Base-by-base conservation (phyloP, 176 grass and related monocot species). In the Triticum dicoccoides region DNA sequence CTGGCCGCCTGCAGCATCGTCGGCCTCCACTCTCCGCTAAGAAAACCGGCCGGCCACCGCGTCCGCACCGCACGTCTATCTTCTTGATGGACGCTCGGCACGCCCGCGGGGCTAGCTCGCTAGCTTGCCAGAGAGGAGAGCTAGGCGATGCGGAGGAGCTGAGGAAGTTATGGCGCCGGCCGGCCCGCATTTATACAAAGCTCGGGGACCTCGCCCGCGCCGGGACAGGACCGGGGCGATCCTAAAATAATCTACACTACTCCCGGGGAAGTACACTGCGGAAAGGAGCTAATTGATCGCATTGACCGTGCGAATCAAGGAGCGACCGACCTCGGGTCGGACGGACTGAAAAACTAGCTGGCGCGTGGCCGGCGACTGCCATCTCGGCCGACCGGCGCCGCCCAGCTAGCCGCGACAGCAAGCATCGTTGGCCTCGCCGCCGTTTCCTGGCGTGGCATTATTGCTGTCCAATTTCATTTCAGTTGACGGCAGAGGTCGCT, bases 1-100 rank as follows among this genome's bases (percentile, higher is more conserved):
- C 66, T 85, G 7, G 78, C 90, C 59, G 92, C 88, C 51, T 91
- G 91, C 78, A 98, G 61, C 97, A 98, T 96, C 29, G 12, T 72
- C 24, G 0, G 29, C 14, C 14, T 52, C 49, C 45, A 49, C 45
- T 0, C 9, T 3, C 41, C 0, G 41, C 41, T 42, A 42, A 30
- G 29, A 30, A 30, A 0, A 42, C 41, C 41, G 42, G 42, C 42
- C 42, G 11, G 12, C 23, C 9, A 24, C 61, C 61, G 23, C 61
- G 61, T 0, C 30, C 30, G 65, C 0, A 0, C 6, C 54, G 54
- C 54, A 59, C 7, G 18, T 59, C 54, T 59, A 59, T 59, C 18
- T 3, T 59, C 2, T 21, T 21, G 18, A 21, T 20, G 0, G 18
- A 21, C 54, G 54, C 18, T 21, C 54, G 8, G 54, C 18, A 1